Evolutionary conservation across 306 rosid species (phyloP), one percentile per base, ranked within the genome.

Genomic region (Hylodesmum podocarpum): DNA sequence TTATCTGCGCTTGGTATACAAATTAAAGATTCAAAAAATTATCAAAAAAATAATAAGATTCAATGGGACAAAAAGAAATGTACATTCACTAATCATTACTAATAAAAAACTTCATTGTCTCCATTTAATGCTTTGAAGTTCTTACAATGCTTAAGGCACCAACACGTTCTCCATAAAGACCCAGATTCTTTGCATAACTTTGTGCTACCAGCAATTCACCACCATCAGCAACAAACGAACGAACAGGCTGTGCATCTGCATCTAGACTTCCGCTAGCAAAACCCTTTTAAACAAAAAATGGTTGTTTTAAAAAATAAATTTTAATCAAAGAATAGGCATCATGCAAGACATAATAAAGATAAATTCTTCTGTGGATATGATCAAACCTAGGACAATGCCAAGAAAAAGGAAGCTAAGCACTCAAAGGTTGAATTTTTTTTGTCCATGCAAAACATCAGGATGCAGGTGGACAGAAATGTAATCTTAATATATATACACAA

Each of bases 191-290:
- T 34, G 99, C 98, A 61, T 91, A 96, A 85, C 99, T 96, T 88
- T 92, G 99, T 80, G 96, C 99, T 25, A 84, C 65, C 82, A 96
- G 87, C 75, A 86, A 88, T 82, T 96, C 99, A 61, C 93, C 94
- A 54, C 99, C 99, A 92, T 96, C 99, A 64, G 94, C 98, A 75
- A 80, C 96, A 91, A 96, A 96, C 84, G 83, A 49, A 24, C 99
- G 98, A 50, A 96, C 90, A 58, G 99, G 77, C 74, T 84, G 89
- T 67, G 99, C 98, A 83, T 96, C 99, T 9, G 84, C 84, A 78
- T 96, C 99, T 80, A 96, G 86, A 87, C 87, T 96, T 78, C 98
- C 99, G 76, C 99, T 96, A 33, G 99, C 99, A 86, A 96, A 96
- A 80, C 99, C 98, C 99, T 92, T 46, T 22, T 31, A 39, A 16